Evolutionary conservation across 2,329 filamentous ascomycete species (phyloP), one percentile per base, ranked within the genome.

Genomic region (Colletotrichum spinosum): DNA sequence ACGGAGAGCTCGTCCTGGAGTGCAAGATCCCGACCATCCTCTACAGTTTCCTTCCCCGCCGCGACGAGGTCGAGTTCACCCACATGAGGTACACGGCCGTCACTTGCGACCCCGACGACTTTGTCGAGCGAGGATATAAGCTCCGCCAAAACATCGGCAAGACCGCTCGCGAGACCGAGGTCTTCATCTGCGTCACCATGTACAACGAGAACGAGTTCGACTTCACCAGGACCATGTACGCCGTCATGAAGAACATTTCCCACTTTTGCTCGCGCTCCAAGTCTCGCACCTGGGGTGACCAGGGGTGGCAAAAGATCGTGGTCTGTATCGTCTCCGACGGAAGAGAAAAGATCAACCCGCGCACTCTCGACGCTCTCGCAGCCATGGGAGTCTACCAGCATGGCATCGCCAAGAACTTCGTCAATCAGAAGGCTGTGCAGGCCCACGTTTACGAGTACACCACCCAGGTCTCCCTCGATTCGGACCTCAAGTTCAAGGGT

Each of bases 361-460:
- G 96, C 61, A 98, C 96, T 0, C 86, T 99, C 1, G 97, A 99
- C 76, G 96, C 94, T 6, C 82, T 99, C 67, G 96, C 97, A 10
- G 96, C 96, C 38, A 96, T 99, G 89, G 96, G 96, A 67, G 94
- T 97, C 58, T 99, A 99, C 78, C 96, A 99, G 78, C 92, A 97
- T 75, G 96, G 97, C 37, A 98, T 99, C 73, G 96, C 96, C 65
- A 99, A 99, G 86, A 99, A 99, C 78, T 90, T 92, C 75, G 96
- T 99, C 84, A 99, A 99, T 80, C 91, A 96, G 74, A 92, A 93
- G 71, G 93, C 97, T 67, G 96, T 99, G 51, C 95, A 94, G 70
- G 95, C 94, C 0, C 96, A 99, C 80, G 93, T 99, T 12, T 99
- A 99, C 81, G 96, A 99, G 77, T 99, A 99, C 80, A 99, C 96